A percentile compares a stretch with the other conserved stretches of the same genome.
These are phyloP conservation scores for Saccharomycopsis guyanensis DNA, from an alignment of 805 yeast genomes.

Conservation along the genomic window DNA sequence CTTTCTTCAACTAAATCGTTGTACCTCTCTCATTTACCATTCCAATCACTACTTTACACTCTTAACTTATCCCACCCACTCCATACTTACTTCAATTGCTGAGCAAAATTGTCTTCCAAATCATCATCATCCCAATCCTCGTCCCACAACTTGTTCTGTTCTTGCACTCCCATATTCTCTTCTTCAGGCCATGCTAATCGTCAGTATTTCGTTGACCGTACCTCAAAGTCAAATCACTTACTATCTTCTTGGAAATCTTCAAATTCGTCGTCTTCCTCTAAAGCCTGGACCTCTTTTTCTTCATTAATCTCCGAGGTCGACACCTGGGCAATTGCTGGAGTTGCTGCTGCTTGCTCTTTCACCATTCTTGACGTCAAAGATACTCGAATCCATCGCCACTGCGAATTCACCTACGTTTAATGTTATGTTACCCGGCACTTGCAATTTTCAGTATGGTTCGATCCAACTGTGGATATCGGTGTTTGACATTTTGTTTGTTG, in stretches of 20 bases:
- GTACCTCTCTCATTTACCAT: no score
- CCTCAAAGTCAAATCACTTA: constrained; percentile 25
- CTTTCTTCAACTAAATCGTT: no score
- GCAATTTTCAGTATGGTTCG: no score
- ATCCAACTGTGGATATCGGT: no score
- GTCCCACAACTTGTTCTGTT: constrained; percentile 74
- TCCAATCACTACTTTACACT: no score
- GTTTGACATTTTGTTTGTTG: no score
- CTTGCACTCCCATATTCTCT: constrained; percentile 43
- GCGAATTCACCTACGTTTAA: background rate
- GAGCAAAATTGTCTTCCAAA: constrained; percentile 81
- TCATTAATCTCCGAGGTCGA: background rate
- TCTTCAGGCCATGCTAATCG: constrained; percentile 58
- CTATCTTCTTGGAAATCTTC: constrained; percentile 92
- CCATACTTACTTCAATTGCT: constrained; percentile 57
- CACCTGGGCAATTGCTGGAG: constrained; percentile 4
- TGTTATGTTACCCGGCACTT: no score
- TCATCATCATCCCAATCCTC: constrained; percentile 98
- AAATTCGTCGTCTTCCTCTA: constrained; percentile 95
- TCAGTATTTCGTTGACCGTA: constrained; percentile 4
- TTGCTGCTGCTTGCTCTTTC: constrained; percentile 8
- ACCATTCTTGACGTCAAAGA: constrained; percentile 11
- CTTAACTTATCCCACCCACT: no score
- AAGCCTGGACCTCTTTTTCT: constrained; percentile 42
- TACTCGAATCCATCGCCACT: background rate